Base-by-base conservation (phyloP, 2,329 filamentous ascomycete genomes). In the Penicillium digitatum region DNA sequence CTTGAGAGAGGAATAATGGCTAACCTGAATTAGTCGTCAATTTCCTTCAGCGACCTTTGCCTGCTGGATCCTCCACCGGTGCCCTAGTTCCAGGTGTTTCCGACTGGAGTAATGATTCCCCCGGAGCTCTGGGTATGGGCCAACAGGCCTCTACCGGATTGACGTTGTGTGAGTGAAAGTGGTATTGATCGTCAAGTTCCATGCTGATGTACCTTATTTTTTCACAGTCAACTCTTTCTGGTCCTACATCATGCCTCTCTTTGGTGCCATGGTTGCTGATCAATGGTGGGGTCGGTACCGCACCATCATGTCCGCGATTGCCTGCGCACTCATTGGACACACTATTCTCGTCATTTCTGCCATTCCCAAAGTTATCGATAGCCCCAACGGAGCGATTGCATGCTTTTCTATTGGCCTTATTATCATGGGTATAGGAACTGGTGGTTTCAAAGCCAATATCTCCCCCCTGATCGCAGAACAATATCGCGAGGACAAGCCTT, bases 391-490 rank as follows among this genome's bases (percentile, higher is more conserved):
- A 12, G 78, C 86, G 0, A 82, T 89, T 43, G 86, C 77, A 1
- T 84, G 82, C 48, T 87, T 90, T 64, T 71, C 86, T 2, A 73
- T 85, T 29, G 83, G 84, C 24, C 78, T 88, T 61, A 72, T 88
- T 42, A 80, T 90, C 66, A 82, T 90, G 67, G 87, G 87, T n/a
- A 71, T 89, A 29, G 88, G 88, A 40, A 89, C 87, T 1, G 88
- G 88, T 58, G 87, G 89, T 66, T 90, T 92, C 82, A 93, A 92
- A 78, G 83, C 86, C 60, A 92, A 92, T 67, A 87, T 92, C 40
- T 85, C 86, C 0, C 85, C 87, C 0, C 75, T 89, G 18, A 82
- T 90, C 53, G 86, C 86, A 20, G 87, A 90, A 65, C 87, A 90
- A 71, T 86, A 87, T 69, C 78, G 77, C 32, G 81, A 84, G 54